phyloP scores from a whole-genome alignment of 2,329 filamentous ascomycete genomes.

The Verticillium nubilum region DNA sequence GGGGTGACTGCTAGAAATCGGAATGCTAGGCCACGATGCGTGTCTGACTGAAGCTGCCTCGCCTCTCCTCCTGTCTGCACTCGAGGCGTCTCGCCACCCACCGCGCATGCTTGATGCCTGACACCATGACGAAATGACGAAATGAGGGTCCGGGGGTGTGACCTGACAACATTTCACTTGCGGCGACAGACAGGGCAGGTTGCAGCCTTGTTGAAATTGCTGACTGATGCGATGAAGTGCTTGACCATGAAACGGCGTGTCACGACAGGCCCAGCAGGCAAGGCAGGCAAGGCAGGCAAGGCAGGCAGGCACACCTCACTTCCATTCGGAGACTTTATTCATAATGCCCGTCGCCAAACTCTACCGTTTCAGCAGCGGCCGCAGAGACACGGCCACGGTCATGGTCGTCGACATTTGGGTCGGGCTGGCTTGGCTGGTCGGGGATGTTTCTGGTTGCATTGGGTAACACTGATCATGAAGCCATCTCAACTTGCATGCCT shows the following conservation, averaged over 20 bases:
- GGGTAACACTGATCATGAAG: background rate
- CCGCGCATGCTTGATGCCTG: background rate
- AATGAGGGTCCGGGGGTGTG: background rate
- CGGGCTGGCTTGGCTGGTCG: no score
- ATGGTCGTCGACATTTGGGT: no score
- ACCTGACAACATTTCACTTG: background rate
- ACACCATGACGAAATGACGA: background rate
- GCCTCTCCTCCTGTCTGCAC: background rate
- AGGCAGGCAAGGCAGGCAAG: background rate
- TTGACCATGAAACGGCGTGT: background rate
- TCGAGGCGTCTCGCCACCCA: background rate
- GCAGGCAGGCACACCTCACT: background rate
- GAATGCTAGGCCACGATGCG: background rate
- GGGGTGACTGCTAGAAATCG: background rate
- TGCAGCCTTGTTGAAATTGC: background rate
- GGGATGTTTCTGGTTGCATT: background rate
- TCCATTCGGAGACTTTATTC: background rate
- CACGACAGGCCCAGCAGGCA: background rate
- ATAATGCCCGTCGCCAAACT: background rate
- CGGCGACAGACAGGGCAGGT: background rate
- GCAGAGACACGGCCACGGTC: no score
- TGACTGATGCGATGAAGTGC: background rate
- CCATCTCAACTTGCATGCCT: background rate
- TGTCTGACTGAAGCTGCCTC: background rate
- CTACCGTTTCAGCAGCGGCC: background rate